phyloP scores from a whole-genome alignment of 1,284 basidiomycete genomes.

The Tylopilus sp. region DNA sequence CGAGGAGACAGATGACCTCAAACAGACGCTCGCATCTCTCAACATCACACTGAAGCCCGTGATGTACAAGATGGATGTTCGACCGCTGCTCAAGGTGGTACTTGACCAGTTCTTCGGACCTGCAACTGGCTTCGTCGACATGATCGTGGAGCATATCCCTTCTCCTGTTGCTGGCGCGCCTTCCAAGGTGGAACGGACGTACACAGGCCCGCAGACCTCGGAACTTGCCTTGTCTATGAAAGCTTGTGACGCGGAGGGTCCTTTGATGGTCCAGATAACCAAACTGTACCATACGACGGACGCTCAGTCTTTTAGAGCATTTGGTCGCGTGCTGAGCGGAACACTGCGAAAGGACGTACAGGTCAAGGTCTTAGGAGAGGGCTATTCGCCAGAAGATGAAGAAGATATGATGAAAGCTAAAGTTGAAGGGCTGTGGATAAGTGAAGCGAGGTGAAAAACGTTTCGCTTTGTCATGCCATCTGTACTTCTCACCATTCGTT shows the following conservation, averaged over 20 bases:
- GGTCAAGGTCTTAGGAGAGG: slow-evolving; percentile 96
- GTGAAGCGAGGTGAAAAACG: slow-evolving; percentile 74
- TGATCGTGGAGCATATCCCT: slow-evolving; percentile 88
- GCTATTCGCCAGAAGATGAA: slow-evolving; percentile 96
- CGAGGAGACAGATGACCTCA: slow-evolving; percentile 83
- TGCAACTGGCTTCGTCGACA: slow-evolving; percentile 84
- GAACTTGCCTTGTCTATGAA: slow-evolving; percentile 78
- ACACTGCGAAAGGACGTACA: slow-evolving; percentile 79
- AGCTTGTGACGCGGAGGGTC: slow-evolving; percentile 79
- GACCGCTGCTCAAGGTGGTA: slow-evolving; percentile 91
- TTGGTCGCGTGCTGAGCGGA: slow-evolving; percentile 92
- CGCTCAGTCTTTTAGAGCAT: slow-evolving; percentile 93
- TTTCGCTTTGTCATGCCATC: not conserved
- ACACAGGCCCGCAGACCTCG: slow-evolving; percentile 81
- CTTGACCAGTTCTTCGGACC: slow-evolving; percentile 95
- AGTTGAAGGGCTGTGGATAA: slow-evolving; percentile 87
- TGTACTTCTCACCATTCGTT: slow-evolving; percentile 15
- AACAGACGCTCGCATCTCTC: slow-evolving; percentile 75
- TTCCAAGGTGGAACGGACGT: slow-evolving; percentile 79
- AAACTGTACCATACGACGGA: slow-evolving; percentile 97
- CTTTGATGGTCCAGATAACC: slow-evolving; percentile 88
- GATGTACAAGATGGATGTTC: slow-evolving; percentile 97
- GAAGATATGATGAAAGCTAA: slow-evolving; percentile 93
- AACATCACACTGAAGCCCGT: slow-evolving; percentile 88
- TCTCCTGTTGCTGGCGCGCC: slow-evolving; percentile 72